Conservation (phyloP, 331 rosid species). For the Prunus yedoensis region DNA sequence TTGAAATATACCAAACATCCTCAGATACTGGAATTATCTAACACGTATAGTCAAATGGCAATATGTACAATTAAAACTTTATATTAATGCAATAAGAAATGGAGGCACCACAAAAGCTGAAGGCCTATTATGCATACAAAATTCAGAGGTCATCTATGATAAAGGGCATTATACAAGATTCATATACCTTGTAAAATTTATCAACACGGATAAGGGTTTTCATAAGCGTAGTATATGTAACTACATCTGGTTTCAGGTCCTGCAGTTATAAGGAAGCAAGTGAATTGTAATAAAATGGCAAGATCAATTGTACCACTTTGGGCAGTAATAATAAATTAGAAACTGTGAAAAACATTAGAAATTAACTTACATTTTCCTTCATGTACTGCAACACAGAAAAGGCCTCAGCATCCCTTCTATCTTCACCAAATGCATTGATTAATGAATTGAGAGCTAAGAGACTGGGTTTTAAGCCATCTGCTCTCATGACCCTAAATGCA, state of each 20-base stretch:
- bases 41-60: not conserved
- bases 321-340: not conserved
- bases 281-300: conserved; percentile 7
- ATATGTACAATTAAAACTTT: not conserved
- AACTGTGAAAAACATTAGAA: not conserved
- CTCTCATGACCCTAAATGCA: conserved; percentile 78
- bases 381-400: conserved; percentile 90
- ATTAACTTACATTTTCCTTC: conserved; percentile 71
- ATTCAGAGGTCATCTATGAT: not conserved
- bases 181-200: conserved; percentile 70
- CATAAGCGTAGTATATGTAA: conserved; percentile 94
- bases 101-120: not conserved
- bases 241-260: conserved; percentile 85
- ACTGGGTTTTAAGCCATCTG: conserved; percentile 89
- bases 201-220: conserved; percentile 86
- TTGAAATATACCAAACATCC: not conserved
- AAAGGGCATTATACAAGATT: not conserved
- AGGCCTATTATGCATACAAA: conserved; percentile 3
- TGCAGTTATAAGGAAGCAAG: conserved; percentile 48
- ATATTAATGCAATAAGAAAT: not conserved
- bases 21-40: not conserved
- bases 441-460: conserved; percentile 91
- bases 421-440: conserved; percentile 91
- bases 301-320: not conserved
- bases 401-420: conserved; percentile 94